A percentile compares a stretch with the other conserved stretches of the same genome.
phyloP scores from a whole-genome alignment of 768 basidiomycete species.

The Boletus sp. region DNA sequence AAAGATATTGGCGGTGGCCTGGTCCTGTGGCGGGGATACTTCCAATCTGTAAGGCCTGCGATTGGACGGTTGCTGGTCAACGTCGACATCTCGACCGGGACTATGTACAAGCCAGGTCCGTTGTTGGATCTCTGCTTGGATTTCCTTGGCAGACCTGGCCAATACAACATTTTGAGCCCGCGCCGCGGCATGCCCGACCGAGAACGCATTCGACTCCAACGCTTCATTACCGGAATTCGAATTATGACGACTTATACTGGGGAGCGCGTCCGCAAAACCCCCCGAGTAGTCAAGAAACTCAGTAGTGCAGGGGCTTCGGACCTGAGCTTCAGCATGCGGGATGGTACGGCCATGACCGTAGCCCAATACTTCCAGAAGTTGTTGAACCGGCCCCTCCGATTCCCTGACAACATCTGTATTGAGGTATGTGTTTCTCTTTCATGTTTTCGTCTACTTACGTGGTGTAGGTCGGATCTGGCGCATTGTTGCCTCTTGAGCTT shows the following conservation, averaged over 20 bases:
- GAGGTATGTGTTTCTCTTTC: constrained; percentile 46
- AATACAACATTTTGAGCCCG: constrained; percentile 39
- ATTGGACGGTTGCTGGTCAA: constrained; percentile 66
- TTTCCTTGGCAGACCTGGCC: constrained; percentile 40
- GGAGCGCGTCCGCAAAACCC: constrained; percentile 37
- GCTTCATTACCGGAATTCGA: constrained; percentile 54
- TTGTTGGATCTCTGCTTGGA: constrained; percentile 60
- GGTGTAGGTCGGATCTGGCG: constrained; percentile 55
- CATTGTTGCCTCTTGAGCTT: constrained; percentile 65
- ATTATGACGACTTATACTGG: constrained; percentile 44
- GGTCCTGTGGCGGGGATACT: constrained; percentile 76
- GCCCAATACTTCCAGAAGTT: constrained; percentile 59
- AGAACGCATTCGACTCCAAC: constrained; percentile 50
- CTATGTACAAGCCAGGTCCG: constrained; percentile 68
- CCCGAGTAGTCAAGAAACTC: constrained; percentile 64
- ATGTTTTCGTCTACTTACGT: constrained; percentile 21
- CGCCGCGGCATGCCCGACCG: constrained; percentile 45
- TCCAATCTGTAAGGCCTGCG: constrained; percentile 73
- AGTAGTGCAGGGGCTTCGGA: constrained; percentile 51
- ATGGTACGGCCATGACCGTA: constrained; percentile 56
- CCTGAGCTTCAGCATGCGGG: constrained; percentile 54
- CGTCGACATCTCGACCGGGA: constrained; percentile 73
- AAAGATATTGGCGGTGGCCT: constrained; percentile 60
- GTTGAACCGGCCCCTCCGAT: constrained; percentile 52
- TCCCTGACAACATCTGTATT: constrained; percentile 63